Conservation (phyloP, 306 rosid genomes). For the Phaseolus lunatus region DNA sequence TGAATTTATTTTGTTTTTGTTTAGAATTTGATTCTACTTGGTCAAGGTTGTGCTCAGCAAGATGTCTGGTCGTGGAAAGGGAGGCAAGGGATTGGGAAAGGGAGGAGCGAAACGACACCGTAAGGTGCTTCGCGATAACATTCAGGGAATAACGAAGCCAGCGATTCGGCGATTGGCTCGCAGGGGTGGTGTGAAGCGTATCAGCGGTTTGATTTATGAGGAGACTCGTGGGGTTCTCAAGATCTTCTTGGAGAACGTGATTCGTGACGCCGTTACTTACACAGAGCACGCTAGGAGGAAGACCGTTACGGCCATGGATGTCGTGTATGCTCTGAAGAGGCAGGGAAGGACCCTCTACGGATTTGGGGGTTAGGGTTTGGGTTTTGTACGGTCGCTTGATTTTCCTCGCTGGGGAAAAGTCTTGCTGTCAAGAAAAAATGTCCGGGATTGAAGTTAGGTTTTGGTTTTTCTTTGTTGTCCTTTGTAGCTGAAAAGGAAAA, state of each 20-base stretch:
- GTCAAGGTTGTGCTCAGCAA: not conserved
- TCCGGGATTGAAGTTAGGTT: too few relatives aligned
- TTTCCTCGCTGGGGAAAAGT: conserved; percentile 43
- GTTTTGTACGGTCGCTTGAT: not conserved
- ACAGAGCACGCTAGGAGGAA: conserved; percentile 74
- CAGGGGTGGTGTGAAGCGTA: conserved; percentile 74
- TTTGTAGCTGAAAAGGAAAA: too few relatives aligned
- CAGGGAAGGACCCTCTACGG: conserved; percentile 81
- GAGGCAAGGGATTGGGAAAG: conserved; percentile 77
- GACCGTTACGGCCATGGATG: conserved; percentile 81
- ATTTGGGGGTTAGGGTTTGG: conserved; percentile 66
- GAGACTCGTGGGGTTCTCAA: conserved; percentile 75
- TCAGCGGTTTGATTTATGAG: conserved; percentile 73
- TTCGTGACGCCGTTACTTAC: conserved; percentile 77
- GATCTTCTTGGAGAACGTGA: conserved; percentile 76
- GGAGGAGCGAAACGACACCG: conserved; percentile 85
- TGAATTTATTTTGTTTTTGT: not conserved
- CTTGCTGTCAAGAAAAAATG: conserved; percentile 69
- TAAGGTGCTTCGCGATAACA: conserved; percentile 70
- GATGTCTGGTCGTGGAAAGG: conserved; percentile 81
- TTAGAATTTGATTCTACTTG: not conserved
- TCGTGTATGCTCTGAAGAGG: conserved; percentile 71
- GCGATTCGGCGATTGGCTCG: conserved; percentile 76
- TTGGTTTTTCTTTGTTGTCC: too few relatives aligned
- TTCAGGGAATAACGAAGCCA: conserved; percentile 75